These are phyloP conservation scores for Xerocomus spinulosus DNA, from an alignment of 768 basidiomycete genomes.

Conservation along the genomic window DNA sequence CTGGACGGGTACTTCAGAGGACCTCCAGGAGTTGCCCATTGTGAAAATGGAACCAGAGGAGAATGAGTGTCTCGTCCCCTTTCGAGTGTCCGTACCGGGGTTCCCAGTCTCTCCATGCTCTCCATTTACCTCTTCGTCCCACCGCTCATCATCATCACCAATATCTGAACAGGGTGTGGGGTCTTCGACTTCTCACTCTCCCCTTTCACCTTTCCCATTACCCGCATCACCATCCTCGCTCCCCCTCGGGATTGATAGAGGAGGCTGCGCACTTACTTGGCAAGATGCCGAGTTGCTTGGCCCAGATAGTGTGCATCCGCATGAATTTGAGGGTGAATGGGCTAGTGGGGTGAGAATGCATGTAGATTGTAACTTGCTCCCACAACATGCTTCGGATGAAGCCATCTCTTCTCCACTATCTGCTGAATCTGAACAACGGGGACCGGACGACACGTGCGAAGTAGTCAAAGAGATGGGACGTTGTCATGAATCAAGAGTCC, in stretches of 20 bases:
- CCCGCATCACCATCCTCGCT: conserved; percentile 9
- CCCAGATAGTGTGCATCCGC: conserved; percentile 40
- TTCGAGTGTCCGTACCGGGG: conserved; percentile 1
- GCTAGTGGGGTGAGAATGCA: conserved; percentile 17
- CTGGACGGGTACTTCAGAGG: conserved; percentile 18
- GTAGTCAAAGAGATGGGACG: conserved; percentile 5
- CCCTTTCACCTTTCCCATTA: conserved; percentile 12
- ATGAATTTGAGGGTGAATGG: conserved; percentile 40
- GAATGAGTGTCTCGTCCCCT: conserved; percentile 22
- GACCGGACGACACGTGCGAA: not conserved
- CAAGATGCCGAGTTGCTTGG: conserved; percentile 43
- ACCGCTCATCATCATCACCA: conserved; percentile 17
- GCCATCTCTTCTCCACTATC: not conserved
- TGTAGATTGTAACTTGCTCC: conserved; percentile 5
- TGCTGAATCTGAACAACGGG: conserved; percentile 2
- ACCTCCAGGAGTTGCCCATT: conserved; percentile 21
- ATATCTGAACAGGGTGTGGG: conserved; percentile 14
- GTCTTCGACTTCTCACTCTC: conserved; percentile 12
- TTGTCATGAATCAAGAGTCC: conserved; percentile 3
- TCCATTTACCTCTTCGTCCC: conserved; percentile 16
- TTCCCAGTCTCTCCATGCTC: conserved; percentile 19
- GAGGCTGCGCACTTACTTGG: conserved; percentile 33
- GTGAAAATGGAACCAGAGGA: conserved; percentile 43
- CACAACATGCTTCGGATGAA: conserved; percentile 6
- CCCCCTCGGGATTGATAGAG: conserved; percentile 4